Conservation (phyloP, 176 grass and related monocot genomes). For the Cocos nucifera region DNA sequence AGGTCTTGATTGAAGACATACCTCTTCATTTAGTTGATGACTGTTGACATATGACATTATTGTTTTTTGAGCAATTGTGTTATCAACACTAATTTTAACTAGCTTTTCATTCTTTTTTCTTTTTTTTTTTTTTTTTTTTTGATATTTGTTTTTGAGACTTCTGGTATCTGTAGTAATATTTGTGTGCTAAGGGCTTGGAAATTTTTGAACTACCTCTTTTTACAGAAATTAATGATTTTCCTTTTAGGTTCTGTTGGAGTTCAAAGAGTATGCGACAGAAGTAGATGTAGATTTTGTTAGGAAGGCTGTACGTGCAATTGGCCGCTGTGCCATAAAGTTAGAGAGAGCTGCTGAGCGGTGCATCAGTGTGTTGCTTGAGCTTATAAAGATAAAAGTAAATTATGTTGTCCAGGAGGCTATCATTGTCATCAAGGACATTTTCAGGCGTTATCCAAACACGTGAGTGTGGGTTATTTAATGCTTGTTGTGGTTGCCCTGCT, state of each 20-base stretch:
- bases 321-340: slow-evolving; percentile 95
- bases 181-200: no score
- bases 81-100: no score
- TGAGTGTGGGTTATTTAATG: slow-evolving; percentile 30
- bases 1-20: no score
- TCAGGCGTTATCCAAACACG: slow-evolving; percentile 99
- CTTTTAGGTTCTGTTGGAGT: slow-evolving; percentile 82
- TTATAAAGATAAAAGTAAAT: slow-evolving; percentile 99
- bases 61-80: no score
- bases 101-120: no score
- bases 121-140: no score
- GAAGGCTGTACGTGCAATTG: slow-evolving; percentile 95
- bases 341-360: slow-evolving; percentile 95
- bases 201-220: no score
- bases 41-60: no score
- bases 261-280: slow-evolving; percentile 99
- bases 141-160: no score
- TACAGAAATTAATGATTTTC: slow-evolving; percentile 27
- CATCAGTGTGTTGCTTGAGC: slow-evolving; percentile 93
- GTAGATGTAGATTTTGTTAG: slow-evolving; percentile 99
- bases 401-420: slow-evolving; percentile 99
- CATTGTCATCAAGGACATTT: slow-evolving; percentile 98
- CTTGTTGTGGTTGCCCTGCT: no score
- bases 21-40: no score
- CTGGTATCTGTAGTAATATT: no score